Evolutionary conservation across 2,329 filamentous ascomycete species (phyloP).

Genomic region (Apiospora marii): DNA sequence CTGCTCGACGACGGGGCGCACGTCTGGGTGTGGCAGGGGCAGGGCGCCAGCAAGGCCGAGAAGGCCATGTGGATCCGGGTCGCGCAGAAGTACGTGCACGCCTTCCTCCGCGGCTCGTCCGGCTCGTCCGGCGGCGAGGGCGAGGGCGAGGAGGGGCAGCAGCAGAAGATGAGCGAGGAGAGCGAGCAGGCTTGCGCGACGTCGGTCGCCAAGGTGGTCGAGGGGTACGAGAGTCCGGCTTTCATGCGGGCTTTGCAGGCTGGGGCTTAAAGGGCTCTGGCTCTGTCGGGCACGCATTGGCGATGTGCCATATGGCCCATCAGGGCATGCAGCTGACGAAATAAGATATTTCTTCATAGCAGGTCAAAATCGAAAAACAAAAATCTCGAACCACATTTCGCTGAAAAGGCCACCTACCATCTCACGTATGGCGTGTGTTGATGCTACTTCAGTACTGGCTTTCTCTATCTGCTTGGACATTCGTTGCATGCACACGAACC

Average conservation of each 20-base stretch:
- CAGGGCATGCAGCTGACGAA: background rate
- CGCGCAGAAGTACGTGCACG: constrained; percentile 62
- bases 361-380: background rate
- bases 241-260: constrained; percentile 57
- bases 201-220: constrained; percentile 63
- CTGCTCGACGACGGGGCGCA: constrained; percentile 63
- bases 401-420: background rate
- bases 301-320: too few relatives aligned
- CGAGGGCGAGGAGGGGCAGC: constrained; percentile 8
- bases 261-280: background rate
- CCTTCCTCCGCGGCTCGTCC: constrained; percentile 43
- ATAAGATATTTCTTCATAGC: background rate
- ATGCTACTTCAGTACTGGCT: background rate
- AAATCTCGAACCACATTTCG: background rate
- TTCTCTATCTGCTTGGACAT: background rate
- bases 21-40: constrained; percentile 74
- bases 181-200: constrained; percentile 50
- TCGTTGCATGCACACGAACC: background rate
- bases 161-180: constrained; percentile 15
- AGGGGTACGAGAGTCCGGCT: constrained; percentile 62
- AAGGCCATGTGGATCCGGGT: constrained; percentile 67
- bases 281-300: constrained; percentile 17
- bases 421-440: background rate
- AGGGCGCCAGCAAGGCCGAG: constrained; percentile 63
- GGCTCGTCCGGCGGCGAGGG: background rate